Evolutionary conservation across 106 monocot species (phyloP), one percentile per base, ranked within the genome.

Genomic region (Posidonia australis): DNA sequence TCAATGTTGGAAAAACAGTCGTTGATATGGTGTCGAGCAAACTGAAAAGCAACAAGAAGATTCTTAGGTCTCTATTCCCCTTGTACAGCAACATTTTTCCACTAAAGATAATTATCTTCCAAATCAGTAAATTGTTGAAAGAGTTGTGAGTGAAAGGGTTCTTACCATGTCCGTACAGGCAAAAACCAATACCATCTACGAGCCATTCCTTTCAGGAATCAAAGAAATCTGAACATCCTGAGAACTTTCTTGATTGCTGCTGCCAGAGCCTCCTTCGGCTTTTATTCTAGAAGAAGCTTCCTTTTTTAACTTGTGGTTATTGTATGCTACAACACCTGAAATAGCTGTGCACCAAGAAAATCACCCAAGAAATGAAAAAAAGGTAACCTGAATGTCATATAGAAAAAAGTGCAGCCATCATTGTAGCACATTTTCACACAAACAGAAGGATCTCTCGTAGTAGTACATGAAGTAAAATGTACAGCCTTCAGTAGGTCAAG

Each of bases 241-340:
- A n/a, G 78, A 66, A 13, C 22, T 75, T 31, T 64, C 72, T 64
- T 73, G 59, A 29, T 65, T 51, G 26, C 26, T 61, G 25, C 0
- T 46, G 18, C n/a, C 70, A 16, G 44, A 17, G 59, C 6, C 48
- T 17, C 43, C 30, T 13, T 58, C 20, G 26, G 57, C 42, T 55
- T 57, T 72, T 1, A 26, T 20, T 63, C 28, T 59, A 46, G 78
- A 76, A n/a, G 77, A 76, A n/a, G 77, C 77, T 73, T 83, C 90
- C 71, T 75, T 82, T 65, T 80, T 96, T 26, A 96, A 80, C 61
- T 96, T 96, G 80, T 90, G 71, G 62, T 96, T 90, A 44, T 96
- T 96, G 62, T 96, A 96, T 67, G 90, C 81, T 28, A 90, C 90
- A 20, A 96, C 96, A 42, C 96, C 96, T 27, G 78, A 63, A 69